A percentile compares a stretch with the other conserved stretches of the same genome.
These are phyloP conservation scores for Uronychia setigera DNA, from an alignment of 73 alveolate genomes.

Conservation along the genomic window DNA sequence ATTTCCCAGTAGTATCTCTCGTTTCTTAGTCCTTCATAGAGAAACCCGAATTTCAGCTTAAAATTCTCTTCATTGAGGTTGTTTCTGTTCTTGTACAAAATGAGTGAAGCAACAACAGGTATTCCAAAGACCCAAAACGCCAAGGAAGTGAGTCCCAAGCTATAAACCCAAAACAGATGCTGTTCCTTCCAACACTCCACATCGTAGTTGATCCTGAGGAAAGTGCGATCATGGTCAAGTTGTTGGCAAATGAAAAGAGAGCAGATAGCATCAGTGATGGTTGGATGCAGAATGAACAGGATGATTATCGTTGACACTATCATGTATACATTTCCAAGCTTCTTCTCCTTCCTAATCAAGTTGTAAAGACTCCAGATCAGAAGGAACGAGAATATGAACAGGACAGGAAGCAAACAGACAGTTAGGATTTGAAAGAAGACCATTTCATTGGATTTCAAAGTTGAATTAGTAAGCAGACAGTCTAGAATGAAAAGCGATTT, in stretches of 20 bases:
- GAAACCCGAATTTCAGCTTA: slow-evolving; percentile 17
- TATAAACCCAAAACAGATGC: slow-evolving; percentile 4
- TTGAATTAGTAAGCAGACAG: too few species aligned
- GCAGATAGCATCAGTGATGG: slow-evolving; percentile 16
- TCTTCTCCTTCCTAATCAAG: not conserved
- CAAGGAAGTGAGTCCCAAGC: slow-evolving; percentile 15
- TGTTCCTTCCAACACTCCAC: slow-evolving; percentile 21
- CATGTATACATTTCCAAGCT: not conserved
- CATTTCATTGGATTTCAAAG: too few species aligned
- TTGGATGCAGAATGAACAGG: slow-evolving; percentile 32
- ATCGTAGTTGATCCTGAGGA: slow-evolving; percentile 1
- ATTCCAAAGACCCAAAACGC: slow-evolving; percentile 26
- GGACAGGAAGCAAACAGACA: not conserved
- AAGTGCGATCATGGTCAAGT: slow-evolving; percentile 18
- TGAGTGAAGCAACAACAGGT: not conserved
- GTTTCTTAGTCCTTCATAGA: slow-evolving; percentile 25
- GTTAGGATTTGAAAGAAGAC: too few species aligned
- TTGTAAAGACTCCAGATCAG: not conserved
- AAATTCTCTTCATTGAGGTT: not conserved
- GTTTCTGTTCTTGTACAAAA: slow-evolving; percentile 19
- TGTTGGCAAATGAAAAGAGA: slow-evolving; percentile 14
- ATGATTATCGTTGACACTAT: slow-evolving; percentile 29
- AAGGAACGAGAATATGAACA: slow-evolving; percentile 15
- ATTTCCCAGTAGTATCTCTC: slow-evolving; percentile 47
- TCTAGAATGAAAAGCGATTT: too few species aligned